phyloP scores from a whole-genome alignment of 2,329 filamentous ascomycete genomes.

The Pseudocercospora fuligena region DNA sequence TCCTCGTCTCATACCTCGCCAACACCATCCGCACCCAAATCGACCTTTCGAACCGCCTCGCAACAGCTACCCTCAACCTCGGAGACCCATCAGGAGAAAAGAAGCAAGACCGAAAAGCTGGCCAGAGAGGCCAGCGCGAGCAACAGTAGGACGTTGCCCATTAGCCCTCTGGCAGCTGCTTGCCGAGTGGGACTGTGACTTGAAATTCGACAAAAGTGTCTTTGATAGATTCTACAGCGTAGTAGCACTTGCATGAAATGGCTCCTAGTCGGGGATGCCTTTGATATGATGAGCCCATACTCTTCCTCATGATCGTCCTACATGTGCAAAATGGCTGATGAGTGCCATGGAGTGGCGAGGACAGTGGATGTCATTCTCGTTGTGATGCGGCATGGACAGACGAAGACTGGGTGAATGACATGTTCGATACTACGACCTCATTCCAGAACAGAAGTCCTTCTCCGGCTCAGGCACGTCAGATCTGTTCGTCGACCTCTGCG shows the following conservation, averaged over 20 bases:
- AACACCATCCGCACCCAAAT: constrained; percentile 99
- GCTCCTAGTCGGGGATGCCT: constrained; percentile 5
- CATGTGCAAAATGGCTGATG: too few relatives aligned
- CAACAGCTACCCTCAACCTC: constrained; percentile 62
- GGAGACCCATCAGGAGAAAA: constrained; percentile 40
- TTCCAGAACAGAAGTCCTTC: too few relatives aligned
- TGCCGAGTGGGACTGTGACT: neutral
- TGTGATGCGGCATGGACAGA: too few relatives aligned
- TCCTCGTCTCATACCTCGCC: constrained; percentile 96
- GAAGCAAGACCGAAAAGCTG: constrained; percentile 33
- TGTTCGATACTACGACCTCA: too few relatives aligned
- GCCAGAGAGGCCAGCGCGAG: constrained; percentile 37
- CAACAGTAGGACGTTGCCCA: constrained; percentile 12
- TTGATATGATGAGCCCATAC: neutral
- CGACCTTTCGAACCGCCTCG: constrained; percentile 92
- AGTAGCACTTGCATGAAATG: constrained; percentile 7
- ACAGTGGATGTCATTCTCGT: too few relatives aligned
- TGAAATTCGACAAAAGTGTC: neutral
- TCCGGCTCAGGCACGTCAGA: too few relatives aligned
- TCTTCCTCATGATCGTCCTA: too few relatives aligned
- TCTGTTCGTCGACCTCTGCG: too few relatives aligned
- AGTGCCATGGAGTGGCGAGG: too few relatives aligned
- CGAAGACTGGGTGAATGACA: too few relatives aligned
- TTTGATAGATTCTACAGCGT: neutral
- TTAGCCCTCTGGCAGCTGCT: constrained; percentile 9